Evolutionary conservation across 192 early-diverging fungal genomes (phyloP), one percentile per base, ranked within the genome.

Genomic region (Backusella westeae): DNA sequence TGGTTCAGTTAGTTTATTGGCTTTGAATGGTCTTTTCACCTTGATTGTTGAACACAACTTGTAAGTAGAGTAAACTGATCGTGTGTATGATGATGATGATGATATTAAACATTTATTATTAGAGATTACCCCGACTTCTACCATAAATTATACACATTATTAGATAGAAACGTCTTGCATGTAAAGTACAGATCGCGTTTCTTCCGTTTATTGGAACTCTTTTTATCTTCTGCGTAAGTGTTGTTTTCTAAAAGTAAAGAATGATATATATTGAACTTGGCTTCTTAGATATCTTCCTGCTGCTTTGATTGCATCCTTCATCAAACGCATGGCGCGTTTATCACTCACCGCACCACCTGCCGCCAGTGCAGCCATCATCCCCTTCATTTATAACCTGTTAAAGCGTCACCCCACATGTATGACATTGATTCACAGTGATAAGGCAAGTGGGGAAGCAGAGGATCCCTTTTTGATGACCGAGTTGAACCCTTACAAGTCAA

Each of bases 51-150:
- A 98, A 75, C 91, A 99, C 83, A 97, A 97, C 76, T 84, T 99
- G 93, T 94, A 89, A 77, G 92, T 32, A 32, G 32, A 32, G 32
- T 32, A 32, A 32, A 32, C 32, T 32, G 32, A 32, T 3, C 3
- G 32, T 32, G 32, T 3, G 32, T 32, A 32, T 32, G 32, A 32
- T 32, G 32, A 32, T 32, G 0, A 32, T 32, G 0, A 32, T 32
- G 65, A 29, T 32, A 23, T 12, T 29, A 38, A 52, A 26, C 10
- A 0, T 10, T 39, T 44, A 0, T 12, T 32, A n/a, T 17, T 44
- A 94, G 93, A 29, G 96, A 98, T 86, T 99, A 99, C 77, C 97
- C 97, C n/a, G 93, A 96, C 78, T 99, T 99, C 77, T 99, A 96
- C 83, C 85, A 87, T 49, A 97, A 98, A 82, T 91, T 99, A 29